Evolutionary conservation across 2,329 filamentous ascomycete species (phyloP).

Genomic region (Lachnellula hyalina): DNA sequence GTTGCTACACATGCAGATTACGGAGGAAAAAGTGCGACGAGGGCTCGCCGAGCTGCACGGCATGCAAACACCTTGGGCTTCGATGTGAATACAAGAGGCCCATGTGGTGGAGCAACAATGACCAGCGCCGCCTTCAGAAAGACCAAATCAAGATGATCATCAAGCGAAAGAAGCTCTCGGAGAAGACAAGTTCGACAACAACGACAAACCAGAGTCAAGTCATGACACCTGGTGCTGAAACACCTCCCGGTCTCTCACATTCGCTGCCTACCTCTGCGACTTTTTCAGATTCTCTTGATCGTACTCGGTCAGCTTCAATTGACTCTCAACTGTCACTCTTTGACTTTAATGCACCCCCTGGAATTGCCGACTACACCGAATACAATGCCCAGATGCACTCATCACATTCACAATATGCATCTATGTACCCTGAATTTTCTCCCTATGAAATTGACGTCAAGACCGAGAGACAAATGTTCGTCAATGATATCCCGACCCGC

Average conservation of each 20-base stretch:
- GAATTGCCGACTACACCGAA: slow-evolving; percentile 50
- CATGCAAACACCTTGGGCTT: slow-evolving; percentile 67
- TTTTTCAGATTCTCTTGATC: slow-evolving; percentile 68
- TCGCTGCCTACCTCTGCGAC: slow-evolving; percentile 77
- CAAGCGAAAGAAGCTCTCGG: slow-evolving; percentile 90
- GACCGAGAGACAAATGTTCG: slow-evolving; percentile 89
- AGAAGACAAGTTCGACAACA: slow-evolving; percentile 61
- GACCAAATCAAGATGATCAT: slow-evolving; percentile 96
- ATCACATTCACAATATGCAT: slow-evolving; percentile 39
- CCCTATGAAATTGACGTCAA: slow-evolving; percentile 95
- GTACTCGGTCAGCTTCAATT: slow-evolving; percentile 70
- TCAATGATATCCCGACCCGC: slow-evolving; percentile 82
- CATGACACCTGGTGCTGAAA: slow-evolving; percentile 45
- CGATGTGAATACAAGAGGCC: slow-evolving; percentile 95
- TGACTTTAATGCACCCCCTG: slow-evolving; percentile 62
- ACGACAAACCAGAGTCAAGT: slow-evolving; percentile 33
- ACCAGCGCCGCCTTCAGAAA: slow-evolving; percentile 79
- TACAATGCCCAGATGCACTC: slow-evolving; percentile 59
- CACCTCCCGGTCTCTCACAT: slow-evolving; percentile 74
- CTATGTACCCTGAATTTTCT: slow-evolving; percentile 52
- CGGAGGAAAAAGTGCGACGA: slow-evolving; percentile 67
- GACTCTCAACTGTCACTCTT: slow-evolving; percentile 74
- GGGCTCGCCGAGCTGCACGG: slow-evolving; percentile 55
- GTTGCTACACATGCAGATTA: slow-evolving; percentile 64
- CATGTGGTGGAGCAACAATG: slow-evolving; percentile 95